Evolutionary conservation across 768 basidiomycete species (phyloP), one percentile per base, ranked within the genome.

Genomic region (Boletus patriciae): DNA sequence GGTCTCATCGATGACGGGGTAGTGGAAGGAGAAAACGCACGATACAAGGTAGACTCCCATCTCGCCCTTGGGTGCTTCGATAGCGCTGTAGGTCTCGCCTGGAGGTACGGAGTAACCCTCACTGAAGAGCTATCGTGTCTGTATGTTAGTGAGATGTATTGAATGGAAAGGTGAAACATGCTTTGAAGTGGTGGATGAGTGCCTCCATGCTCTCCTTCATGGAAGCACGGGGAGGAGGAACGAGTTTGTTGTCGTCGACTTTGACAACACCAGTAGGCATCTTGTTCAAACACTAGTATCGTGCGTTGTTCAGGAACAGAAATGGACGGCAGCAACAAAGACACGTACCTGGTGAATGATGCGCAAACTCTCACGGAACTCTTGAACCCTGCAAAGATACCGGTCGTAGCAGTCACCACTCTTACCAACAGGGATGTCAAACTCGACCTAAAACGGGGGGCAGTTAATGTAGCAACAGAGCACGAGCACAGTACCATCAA

Each of bases 121-220:
- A 51, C 90, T 92, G 79, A 94, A 98, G 65, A 97, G 82, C 92
- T 93, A 68, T 42, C 54, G 16, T 1, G 11, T 4, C 25, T 18
- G 44, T 8, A n/a, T 19, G 41, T 69, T 1, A 62, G 47, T 21
- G 38, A 21, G 18, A 19, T 5, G 11, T 34, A 18, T 42, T 19
- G 13, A 34, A 43, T 25, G 15, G 23, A 37, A 29, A n/a, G 1
- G 9, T 3, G 25, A 44, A 15, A 45, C 50, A 16, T 58, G 83
- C 92, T 80, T 99, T 99, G 81, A 99, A 98, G 78, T 98, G 96
- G 71, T 99, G 96, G 64, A 99, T 98, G 54, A 98, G 82, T 7
- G 89, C 85, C 75, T 98, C 95, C 94, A 98, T 98, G 74, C 87
- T 92, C 78, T 99, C 97, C 77, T 99, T 99, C 97, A 99, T 99